Percentiles rank a stretch among this genome's conserved stretches.
These are phyloP conservation scores for Stephania japonica DNA, from an alignment of 164 flowering plant genomes.

Conservation along the genomic window DNA sequence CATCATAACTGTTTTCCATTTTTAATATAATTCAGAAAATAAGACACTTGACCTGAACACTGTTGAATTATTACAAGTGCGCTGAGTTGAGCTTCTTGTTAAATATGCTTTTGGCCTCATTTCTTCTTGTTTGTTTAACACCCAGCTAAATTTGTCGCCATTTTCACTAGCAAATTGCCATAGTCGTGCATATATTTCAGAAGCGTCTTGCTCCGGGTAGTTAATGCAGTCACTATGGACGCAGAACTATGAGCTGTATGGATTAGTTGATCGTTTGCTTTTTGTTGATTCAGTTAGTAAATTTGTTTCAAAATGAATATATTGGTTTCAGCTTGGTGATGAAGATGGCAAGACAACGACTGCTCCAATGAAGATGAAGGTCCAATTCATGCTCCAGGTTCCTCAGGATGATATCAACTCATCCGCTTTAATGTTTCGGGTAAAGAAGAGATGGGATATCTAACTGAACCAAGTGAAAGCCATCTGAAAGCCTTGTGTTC, in stretches of 20 bases:
- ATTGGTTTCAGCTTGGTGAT: constrained; percentile 64
- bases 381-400: constrained; percentile 92
- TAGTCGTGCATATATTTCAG: too few relatives aligned
- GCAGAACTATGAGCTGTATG: too few relatives aligned
- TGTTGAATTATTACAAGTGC: neutral
- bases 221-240: too few relatives aligned
- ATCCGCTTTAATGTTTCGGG: constrained; percentile 66
- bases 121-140: too few relatives aligned
- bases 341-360: constrained; percentile 72
- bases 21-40: too few relatives aligned
- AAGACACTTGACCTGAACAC: neutral
- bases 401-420: constrained; percentile 80
- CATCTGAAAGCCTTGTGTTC: neutral
- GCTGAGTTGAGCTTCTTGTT: neutral
- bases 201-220: too few relatives aligned
- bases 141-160: too few relatives aligned
- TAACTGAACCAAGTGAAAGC: constrained; percentile 13
- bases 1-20: too few relatives aligned
- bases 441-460: constrained; percentile 93
- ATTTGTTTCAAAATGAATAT: neutral
- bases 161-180: too few relatives aligned
- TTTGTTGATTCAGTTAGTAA: too few relatives aligned
- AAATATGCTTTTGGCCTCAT: neutral
- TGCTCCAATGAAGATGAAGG: constrained; percentile 89
- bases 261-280: too few relatives aligned